Evolutionary conservation across 176 grass and related monocot genomes (phyloP).

Genomic region (Musa acuminata): DNA sequence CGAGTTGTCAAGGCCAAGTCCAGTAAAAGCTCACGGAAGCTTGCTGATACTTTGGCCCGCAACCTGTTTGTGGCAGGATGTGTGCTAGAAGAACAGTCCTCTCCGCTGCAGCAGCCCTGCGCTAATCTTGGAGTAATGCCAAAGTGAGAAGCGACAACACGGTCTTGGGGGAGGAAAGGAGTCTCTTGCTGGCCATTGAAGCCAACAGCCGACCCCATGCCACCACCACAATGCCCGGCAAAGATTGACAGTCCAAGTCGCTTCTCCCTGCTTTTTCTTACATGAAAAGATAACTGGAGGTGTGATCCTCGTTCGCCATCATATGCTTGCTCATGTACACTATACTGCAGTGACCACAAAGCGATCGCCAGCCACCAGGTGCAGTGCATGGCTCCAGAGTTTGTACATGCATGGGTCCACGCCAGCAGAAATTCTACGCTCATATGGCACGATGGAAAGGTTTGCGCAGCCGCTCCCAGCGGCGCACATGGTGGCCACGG

Average conservation of each 20-base stretch:
- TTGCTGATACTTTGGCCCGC: too few relatives aligned
- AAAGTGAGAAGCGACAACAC: not conserved
- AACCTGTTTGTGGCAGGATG: too few relatives aligned
- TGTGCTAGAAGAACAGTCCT: too few relatives aligned
- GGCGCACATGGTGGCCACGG: not conserved
- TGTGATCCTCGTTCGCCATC: not conserved
- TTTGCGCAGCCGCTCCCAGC: not conserved
- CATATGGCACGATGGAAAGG: not conserved
- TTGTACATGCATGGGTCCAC: not conserved
- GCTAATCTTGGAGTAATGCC: not conserved
- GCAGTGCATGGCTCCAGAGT: not conserved
- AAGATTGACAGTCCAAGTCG: not conserved
- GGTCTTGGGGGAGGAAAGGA: not conserved
- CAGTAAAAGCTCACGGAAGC: too few relatives aligned
- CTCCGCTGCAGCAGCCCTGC: too few relatives aligned
- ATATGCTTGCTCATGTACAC: not conserved
- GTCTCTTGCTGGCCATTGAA: not conserved
- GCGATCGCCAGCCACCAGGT: too few relatives aligned
- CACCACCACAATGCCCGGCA: not conserved
- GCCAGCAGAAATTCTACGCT: not conserved
- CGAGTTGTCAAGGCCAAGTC: too few relatives aligned
- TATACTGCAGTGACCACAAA: too few relatives aligned
- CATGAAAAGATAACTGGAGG: too few relatives aligned
- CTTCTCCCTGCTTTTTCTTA: too few relatives aligned
- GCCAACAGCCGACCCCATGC: not conserved